These are phyloP conservation scores for Abortiporus biennis DNA, from an alignment of 1,284 basidiomycete species.

Conservation along the genomic window DNA sequence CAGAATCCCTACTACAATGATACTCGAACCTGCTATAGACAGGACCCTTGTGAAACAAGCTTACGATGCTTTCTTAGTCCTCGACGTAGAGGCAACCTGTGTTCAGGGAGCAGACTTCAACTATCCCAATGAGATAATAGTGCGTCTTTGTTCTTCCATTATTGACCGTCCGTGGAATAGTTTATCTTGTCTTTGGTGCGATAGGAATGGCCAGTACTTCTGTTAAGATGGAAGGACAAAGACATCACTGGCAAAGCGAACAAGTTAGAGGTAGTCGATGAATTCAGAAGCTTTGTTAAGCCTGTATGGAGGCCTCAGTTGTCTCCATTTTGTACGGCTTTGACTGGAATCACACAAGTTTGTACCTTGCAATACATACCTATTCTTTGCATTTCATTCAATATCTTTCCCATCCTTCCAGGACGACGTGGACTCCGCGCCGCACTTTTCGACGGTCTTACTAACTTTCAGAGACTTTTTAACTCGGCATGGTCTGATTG, in stretches of 20 bases:
- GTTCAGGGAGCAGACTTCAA: conserved; percentile 37
- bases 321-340: conserved; percentile 75
- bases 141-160: conserved; percentile 32
- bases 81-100: conserved; percentile 93
- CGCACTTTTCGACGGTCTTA: conserved; percentile 70
- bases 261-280: conserved; percentile 61
- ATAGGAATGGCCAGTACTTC: conserved; percentile 84
- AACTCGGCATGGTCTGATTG: conserved; percentile 56
- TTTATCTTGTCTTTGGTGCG: not conserved
- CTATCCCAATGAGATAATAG: conserved; percentile 84
- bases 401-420: not conserved
- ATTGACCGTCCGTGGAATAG: not conserved
- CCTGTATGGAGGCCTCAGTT: conserved; percentile 84
- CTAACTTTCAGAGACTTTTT: conserved; percentile 63
- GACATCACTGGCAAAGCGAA: conserved; percentile 44
- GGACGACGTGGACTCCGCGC: conserved; percentile 77
- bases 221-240: conserved; percentile 78
- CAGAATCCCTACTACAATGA: conserved; percentile 4
- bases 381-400: conserved; percentile 16
- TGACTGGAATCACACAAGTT: conserved; percentile 94
- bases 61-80: conserved; percentile 67
- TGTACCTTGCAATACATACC: conserved; percentile 9
- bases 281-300: conserved; percentile 85
- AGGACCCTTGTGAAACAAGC: conserved; percentile 38
- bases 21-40: conserved; percentile 8